These are phyloP conservation scores for Collybiopsis luxurians DNA, from an alignment of 768 basidiomycete species.

Conservation along the genomic window DNA sequence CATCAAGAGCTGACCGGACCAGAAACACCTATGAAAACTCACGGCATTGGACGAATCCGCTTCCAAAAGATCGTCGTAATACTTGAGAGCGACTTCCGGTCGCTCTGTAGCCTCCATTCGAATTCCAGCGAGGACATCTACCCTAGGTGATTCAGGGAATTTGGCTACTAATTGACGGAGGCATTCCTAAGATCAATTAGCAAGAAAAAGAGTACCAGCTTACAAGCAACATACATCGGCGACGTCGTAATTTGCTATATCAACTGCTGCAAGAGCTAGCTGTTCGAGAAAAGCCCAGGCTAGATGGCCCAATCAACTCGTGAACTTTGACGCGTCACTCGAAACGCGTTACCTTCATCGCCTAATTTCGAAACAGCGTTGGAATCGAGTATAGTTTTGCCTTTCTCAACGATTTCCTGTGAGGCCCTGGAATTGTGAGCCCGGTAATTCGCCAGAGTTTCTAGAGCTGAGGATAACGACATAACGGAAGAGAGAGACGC, in stretches of 20 bases:
- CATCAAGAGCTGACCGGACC: too few relatives aligned
- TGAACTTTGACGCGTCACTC: constrained; percentile 1
- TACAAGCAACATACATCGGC: constrained; percentile 60
- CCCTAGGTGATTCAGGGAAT: constrained; percentile 80
- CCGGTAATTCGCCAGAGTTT: constrained; percentile 35
- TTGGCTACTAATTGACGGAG: constrained; percentile 56
- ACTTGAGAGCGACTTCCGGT: constrained; percentile 53
- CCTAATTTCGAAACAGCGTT: constrained; percentile 42
- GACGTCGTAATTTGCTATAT: constrained; percentile 67
- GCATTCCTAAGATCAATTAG: constrained; percentile 50
- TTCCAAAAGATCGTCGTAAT: constrained; percentile 63
- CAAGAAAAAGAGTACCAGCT: too few relatives aligned
- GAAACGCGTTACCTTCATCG: constrained; percentile 48
- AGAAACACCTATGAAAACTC: constrained; percentile 28
- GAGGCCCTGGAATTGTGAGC: constrained; percentile 41
- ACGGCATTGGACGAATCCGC: constrained; percentile 72
- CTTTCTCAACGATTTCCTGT: constrained; percentile 57
- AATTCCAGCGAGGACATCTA: constrained; percentile 75
- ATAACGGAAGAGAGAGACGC: constrained; percentile 12
- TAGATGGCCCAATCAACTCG: constrained; percentile 24
- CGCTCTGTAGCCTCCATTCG: constrained; percentile 69
- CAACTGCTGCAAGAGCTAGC: constrained; percentile 72
- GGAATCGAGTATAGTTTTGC: constrained; percentile 46
- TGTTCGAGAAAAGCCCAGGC: constrained; percentile 85
- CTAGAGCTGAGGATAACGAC: constrained; percentile 25